A percentile compares a stretch with the other conserved stretches of the same genome.
These are phyloP conservation scores for Thermothielavioides terrestris DNA, from an alignment of 495 filamentous ascomycete species.

Conservation along the genomic window DNA sequence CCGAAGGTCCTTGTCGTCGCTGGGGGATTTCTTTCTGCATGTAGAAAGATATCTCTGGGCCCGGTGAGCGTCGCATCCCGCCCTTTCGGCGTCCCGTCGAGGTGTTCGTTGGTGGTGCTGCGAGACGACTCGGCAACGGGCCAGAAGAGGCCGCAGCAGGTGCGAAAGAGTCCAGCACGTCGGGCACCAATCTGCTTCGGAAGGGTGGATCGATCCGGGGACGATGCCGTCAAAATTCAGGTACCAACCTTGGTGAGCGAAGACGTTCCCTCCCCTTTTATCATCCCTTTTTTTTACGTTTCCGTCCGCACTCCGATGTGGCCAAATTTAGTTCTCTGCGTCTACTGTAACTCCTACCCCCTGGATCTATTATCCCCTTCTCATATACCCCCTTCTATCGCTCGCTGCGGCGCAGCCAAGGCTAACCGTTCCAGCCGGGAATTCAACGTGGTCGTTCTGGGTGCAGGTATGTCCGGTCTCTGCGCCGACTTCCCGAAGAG, in stretches of 20 bases:
- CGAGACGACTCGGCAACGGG: conserved; percentile 5
- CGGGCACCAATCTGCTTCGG: conserved; percentile 5
- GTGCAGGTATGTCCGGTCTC: conserved; percentile 29
- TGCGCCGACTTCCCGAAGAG: background rate
- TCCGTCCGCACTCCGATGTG: background rate
- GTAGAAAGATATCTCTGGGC: conserved; percentile 15
- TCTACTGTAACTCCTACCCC: background rate
- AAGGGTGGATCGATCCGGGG: conserved; percentile 5
- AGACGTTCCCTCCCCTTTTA: background rate
- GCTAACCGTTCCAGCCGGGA: conserved; percentile 22
- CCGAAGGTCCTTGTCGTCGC: conserved; percentile 9
- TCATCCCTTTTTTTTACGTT: background rate
- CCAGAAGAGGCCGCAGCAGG: conserved; percentile 1
- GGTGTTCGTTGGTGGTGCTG: conserved; percentile 19
- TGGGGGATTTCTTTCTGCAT: conserved; percentile 20
- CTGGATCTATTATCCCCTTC: no score
- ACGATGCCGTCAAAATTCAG: conserved; percentile 24
- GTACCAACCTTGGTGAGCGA: conserved; percentile 26
- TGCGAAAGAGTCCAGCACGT: background rate
- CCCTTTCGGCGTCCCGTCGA: conserved; percentile 24
- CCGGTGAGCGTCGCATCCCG: conserved; percentile 16
- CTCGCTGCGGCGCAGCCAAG: background rate
- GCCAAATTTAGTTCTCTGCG: background rate
- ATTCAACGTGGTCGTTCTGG: conserved; percentile 30
- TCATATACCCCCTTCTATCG: background rate